Evolutionary conservation across 164 flowering plant genomes (phyloP), one percentile per base, ranked within the genome.

Genomic region (Piper betle): DNA sequence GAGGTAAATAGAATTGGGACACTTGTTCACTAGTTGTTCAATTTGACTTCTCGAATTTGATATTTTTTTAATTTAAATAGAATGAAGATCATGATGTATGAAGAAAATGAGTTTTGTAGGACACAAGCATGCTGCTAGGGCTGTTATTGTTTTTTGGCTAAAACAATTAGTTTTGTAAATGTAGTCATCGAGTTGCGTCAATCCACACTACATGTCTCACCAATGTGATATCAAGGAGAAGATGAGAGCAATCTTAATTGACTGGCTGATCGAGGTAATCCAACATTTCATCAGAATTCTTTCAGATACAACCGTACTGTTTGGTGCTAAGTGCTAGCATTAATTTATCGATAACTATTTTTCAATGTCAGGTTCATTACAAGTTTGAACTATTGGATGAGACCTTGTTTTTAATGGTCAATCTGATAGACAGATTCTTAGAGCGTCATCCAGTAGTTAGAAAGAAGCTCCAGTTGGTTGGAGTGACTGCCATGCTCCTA

Each of bases 191-290:
- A 62, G 84, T 72, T 77, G 84, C 68, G 88, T 83, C 43, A 67
- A 80, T 7, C 78, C 84, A 5, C 69, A 67, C 70, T 91, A 91
- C 64, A 91, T 91, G 93, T 65, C 60, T 13, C 80, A 72, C 33
- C 97, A 91, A 66, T 37, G 58, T 52, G 97, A 91, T 52, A 82
- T 91, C 57, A 91, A 91, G 43, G 87, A 86, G 57, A 83, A 77
- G 69, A 91, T 91, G 97, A 84, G 97, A 72, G 91, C 80, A 1
- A 87, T 87, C 33, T 87, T 87, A 12, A 84, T 87, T 53, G 97
- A 91, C 66, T 91, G 97, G 97, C 76, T 91, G 42, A 91, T 91
- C n/a, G 97, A 91, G 95, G 97, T 75, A 6, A 5, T 6, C 33
- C 12, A 13, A 33, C 16, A 38, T 7, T 25, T 55, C 37, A 33